Percentiles rank a stretch among this genome's conserved stretches.
Evolutionary conservation across 495 filamentous ascomycete genomes (phyloP).

Genomic region (Ramalina peruviana): DNA sequence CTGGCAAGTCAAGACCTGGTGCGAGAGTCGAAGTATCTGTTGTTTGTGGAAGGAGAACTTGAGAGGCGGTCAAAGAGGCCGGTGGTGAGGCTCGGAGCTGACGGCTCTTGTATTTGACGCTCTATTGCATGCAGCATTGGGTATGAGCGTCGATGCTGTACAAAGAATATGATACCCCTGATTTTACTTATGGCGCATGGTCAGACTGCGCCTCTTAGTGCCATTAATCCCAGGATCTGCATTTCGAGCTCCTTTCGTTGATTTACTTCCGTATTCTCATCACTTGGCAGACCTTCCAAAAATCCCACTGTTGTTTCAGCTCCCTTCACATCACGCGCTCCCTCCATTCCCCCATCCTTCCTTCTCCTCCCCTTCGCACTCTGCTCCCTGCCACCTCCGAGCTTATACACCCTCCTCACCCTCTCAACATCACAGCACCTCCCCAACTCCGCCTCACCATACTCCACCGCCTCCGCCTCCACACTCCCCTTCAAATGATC

Average conservation of each 20-base stretch:
- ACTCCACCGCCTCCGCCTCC: conserved; percentile 43
- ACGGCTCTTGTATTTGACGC: too few species aligned
- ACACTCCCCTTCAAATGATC: conserved; percentile 48
- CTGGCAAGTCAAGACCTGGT: conserved; percentile 65
- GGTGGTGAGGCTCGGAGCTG: not conserved
- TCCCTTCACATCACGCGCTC: conserved; percentile 20
- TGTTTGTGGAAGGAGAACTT: conserved; percentile 79
- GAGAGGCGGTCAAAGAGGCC: conserved; percentile 35
- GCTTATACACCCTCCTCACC: conserved; percentile 72
- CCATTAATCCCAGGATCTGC: conserved; percentile 55
- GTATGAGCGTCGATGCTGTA: too few species aligned
- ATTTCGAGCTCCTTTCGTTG: conserved; percentile 43
- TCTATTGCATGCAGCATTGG: too few species aligned
- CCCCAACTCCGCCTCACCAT: conserved; percentile 48
- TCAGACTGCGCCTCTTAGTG: conserved; percentile 45
- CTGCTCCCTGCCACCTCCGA: conserved; percentile 19
- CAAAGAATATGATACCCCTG: too few species aligned
- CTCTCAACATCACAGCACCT: conserved; percentile 48
- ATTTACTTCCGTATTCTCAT: not conserved
- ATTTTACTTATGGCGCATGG: too few species aligned
- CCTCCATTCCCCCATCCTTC: conserved; percentile 5
- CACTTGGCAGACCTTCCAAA: not conserved
- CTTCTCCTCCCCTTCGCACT: conserved; percentile 2
- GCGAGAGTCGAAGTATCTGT: conserved; percentile 67
- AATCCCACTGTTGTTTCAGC: conserved; percentile 10